A percentile compares a stretch with the other conserved stretches of the same genome.
Evolutionary conservation across 106 monocot species (phyloP).

Genomic region (Dendrobium catenatum): DNA sequence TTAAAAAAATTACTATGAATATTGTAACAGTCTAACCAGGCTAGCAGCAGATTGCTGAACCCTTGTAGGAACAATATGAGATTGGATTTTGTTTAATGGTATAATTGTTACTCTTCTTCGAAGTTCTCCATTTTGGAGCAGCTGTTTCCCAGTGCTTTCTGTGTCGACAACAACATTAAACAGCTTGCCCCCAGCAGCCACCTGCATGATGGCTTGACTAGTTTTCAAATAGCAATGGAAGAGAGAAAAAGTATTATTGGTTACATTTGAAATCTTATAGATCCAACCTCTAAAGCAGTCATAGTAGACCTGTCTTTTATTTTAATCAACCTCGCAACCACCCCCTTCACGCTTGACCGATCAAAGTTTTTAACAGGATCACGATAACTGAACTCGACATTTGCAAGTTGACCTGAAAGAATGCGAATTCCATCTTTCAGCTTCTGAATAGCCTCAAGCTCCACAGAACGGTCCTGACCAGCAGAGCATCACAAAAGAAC

Average conservation of each 20-base stretch:
- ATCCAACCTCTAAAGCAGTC: constrained; percentile 81
- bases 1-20: neutral
- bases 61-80: constrained; percentile 41
- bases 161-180: constrained; percentile 92
- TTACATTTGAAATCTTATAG: constrained; percentile 1
- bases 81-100: constrained; percentile 86
- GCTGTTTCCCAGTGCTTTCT: constrained; percentile 80
- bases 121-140: constrained; percentile 76
- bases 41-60: constrained; percentile 60
- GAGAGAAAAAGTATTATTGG: neutral
- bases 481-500: neutral
- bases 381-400: constrained; percentile 70
- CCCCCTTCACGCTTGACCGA: constrained; percentile 82
- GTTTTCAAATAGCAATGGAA: neutral
- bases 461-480: constrained; percentile 51
- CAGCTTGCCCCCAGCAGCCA: constrained; percentile 87
- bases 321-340: constrained; percentile 85
- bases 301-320: constrained; percentile 72
- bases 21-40: constrained; percentile 34
- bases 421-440: constrained; percentile 73
- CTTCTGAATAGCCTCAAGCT: constrained; percentile 50
- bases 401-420: constrained; percentile 72
- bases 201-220: constrained; percentile 37
- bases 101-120: constrained; percentile 81
- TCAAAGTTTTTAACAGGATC: constrained; percentile 87